These are phyloP conservation scores for Metschnikowia kunwiensis DNA, from an alignment of 805 yeast species.

Conservation along the genomic window DNA sequence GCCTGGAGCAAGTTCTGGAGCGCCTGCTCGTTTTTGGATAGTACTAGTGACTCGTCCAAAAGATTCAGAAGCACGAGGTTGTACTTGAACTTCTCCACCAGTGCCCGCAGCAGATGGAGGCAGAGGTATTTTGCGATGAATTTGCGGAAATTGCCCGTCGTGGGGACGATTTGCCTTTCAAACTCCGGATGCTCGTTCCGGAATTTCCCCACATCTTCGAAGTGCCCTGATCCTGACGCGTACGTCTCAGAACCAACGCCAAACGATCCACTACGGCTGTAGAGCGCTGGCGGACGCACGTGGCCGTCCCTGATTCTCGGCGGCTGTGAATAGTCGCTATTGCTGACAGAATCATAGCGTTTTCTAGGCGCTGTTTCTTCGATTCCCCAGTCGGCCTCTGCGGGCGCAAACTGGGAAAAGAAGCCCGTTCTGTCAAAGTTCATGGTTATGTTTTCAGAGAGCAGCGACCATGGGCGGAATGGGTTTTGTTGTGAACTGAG, in stretches of 20 bases:
- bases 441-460: too few relatives aligned
- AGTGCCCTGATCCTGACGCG: neutral
- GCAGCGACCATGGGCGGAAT: too few relatives aligned
- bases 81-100: constrained; percentile 42
- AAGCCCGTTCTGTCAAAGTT: constrained; percentile 10
- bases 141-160: constrained; percentile 22
- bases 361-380: constrained; percentile 16
- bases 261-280: constrained; percentile 7
- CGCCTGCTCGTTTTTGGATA: constrained; percentile 42
- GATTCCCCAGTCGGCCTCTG: constrained; percentile 25
- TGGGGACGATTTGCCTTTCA: constrained; percentile 1
- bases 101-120: constrained; percentile 13
- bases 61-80: constrained; percentile 36
- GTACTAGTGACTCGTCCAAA: constrained; percentile 39
- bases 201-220: neutral
- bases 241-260: constrained; percentile 8
- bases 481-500: too few relatives aligned
- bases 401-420: constrained; percentile 14
- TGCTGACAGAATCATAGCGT: constrained; percentile 17
- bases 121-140: constrained; percentile 27
- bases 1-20: constrained; percentile 18
- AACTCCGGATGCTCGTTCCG: neutral
- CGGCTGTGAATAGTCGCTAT: constrained; percentile 21
- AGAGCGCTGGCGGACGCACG: constrained; percentile 1
- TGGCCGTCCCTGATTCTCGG: constrained; percentile 7